Base-by-base conservation (phyloP, 192 early-diverging fungal species). In the Gorgonomyces haynaldii region DNA sequence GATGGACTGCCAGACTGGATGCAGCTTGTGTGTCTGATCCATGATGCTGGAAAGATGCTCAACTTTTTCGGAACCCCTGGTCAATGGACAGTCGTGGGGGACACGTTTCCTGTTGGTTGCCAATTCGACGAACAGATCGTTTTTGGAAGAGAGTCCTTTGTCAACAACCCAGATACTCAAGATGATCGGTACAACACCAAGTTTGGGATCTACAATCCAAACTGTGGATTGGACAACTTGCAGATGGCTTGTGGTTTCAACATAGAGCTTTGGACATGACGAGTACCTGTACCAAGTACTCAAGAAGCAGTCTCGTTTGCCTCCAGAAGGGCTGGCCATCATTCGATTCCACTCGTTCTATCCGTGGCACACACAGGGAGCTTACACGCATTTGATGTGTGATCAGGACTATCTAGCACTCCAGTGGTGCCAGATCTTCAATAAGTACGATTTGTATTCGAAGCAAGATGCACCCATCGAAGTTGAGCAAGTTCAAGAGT, bases 261-360 rank as follows among this genome's bases (percentile, higher is more conserved):
- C n/a, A n/a, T n/a, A n/a, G n/a, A n/a, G n/a, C n/a, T n/a, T n/a
- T 43, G 73, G 73, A 36, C 72, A 76, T 52, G 73, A 76, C 24
- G 73, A 76, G 37, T 76, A 75, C 28, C 29, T 76, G 15, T 75
- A 70, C 37, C 55, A 66, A 7, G 67, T 76, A 2, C 41, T 52
- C 20, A 65, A 65, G 29, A 16, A 58, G 6, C 8, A 43, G n/a
- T 28, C 5, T 8, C 60, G 64, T 45, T 28, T 75, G 7, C 72
- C 73, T 2, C 9, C 32, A 2, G 57, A 76, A 37, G 67, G 58
- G 0, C 28, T 56, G 6, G 65, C 62, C 34, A 60, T 76, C 12
- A 63, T 76, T 42, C 50, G 73, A 4, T 75, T 55, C 42, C 73
- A 76, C 45, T 72, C 68, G 1, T 76, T 71, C 41, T 76, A 76